Evolutionary conservation across 208 protist genomes (phyloP).

Genomic region (Sergeia podlipaevii): DNA sequence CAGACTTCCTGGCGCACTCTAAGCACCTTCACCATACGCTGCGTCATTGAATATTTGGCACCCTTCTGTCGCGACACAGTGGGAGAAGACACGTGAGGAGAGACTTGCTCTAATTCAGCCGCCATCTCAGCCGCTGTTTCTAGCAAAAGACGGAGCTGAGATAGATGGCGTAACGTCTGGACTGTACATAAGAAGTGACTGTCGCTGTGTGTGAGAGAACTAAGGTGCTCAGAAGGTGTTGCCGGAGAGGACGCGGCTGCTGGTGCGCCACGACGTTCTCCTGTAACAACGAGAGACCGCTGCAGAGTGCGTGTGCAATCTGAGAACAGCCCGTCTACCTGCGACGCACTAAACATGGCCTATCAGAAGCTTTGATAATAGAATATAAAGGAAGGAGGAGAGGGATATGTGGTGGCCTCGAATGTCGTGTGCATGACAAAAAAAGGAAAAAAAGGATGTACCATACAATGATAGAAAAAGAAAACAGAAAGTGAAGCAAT

Average conservation of each 20-base stretch:
- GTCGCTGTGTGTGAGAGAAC: neutral
- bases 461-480: conserved; percentile 6
- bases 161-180: conserved; percentile 15
- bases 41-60: conserved; percentile 32
- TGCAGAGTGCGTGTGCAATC: conserved; percentile 26
- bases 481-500: neutral
- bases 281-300: conserved; percentile 46
- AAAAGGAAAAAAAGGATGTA: conserved; percentile 8
- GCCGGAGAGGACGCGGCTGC: neutral
- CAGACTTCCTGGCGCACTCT: neutral
- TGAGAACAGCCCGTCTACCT: conserved; percentile 57
- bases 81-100: conserved; percentile 19
- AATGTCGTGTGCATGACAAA: neutral
- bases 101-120: conserved; percentile 21
- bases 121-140: conserved; percentile 38
- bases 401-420: neutral
- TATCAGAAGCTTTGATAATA: neutral
- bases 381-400: neutral
- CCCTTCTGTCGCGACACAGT: conserved; percentile 34
- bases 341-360: conserved; percentile 38
- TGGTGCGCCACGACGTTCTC: conserved; percentile 25
- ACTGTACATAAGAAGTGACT: conserved; percentile 6
- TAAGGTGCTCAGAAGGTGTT: neutral
- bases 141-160: conserved; percentile 32
- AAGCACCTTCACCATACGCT: conserved; percentile 29